Conservation (phyloP, 2,329 filamentous ascomycete species). For the Colletotrichum tropicale region DNA sequence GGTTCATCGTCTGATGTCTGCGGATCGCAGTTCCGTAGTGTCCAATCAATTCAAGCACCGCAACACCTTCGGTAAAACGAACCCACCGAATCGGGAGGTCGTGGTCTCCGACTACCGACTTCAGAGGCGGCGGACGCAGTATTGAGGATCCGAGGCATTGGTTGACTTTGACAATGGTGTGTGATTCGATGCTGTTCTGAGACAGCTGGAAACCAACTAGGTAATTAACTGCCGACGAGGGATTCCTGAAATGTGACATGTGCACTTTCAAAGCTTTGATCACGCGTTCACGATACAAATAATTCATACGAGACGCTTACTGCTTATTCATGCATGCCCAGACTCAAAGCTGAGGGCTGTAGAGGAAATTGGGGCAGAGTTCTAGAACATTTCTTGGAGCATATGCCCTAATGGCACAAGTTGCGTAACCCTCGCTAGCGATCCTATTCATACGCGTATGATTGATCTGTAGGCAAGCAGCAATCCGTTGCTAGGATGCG, state of each 20-base stretch:
- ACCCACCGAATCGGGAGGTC: neutral
- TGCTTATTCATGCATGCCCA: neutral
- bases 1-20: neutral
- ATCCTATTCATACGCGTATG: neutral
- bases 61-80: neutral
- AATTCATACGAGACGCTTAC: too few species aligned
- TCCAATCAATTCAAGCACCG: neutral
- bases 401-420: accelerated
- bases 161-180: accelerated
- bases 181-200: neutral
- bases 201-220: neutral
- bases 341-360: neutral
- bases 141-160: accelerated
- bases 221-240: neutral
- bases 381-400: neutral
- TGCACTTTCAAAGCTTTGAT: neutral
- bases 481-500: neutral
- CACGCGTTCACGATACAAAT: neutral
- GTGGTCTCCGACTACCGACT: neutral
- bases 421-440: neutral
- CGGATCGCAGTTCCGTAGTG: neutral
- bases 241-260: accelerated
- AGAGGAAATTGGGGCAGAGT: neutral
- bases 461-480: neutral
- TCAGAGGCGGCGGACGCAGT: neutral